A percentile compares a stretch with the other conserved stretches of the same genome.
phyloP scores from a whole-genome alignment of 2,329 filamentous ascomycete species.

The Phaeosphaeriaceae sp. region DNA sequence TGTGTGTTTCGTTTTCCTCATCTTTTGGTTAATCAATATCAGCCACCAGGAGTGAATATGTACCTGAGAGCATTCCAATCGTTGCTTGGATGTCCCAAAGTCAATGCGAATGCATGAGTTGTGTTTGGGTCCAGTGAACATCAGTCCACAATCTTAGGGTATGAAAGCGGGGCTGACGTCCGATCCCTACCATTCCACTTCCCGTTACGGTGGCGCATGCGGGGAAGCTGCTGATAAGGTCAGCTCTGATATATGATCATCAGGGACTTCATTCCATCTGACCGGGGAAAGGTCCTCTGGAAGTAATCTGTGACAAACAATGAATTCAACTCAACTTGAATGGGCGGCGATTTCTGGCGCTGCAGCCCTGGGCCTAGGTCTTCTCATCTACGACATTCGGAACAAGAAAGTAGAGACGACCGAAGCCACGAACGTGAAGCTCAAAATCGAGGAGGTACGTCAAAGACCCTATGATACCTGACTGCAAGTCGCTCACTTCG shows the following conservation, averaged over 20 bases:
- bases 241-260: neutral
- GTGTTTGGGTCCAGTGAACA: no score
- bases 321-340: slow-evolving; percentile 1
- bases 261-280: neutral
- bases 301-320: neutral
- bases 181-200: no score
- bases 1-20: no score
- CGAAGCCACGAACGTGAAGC: slow-evolving; percentile 10
- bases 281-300: neutral
- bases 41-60: no score
- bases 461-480: neutral
- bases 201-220: no score
- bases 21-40: no score
- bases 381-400: slow-evolving; percentile 6
- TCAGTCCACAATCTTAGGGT: no score
- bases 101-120: no score
- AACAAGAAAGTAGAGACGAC: slow-evolving; percentile 4
- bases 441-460: slow-evolving; percentile 14
- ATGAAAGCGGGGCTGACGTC: no score
- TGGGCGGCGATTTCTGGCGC: slow-evolving; percentile 10
- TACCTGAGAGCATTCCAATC: no score
- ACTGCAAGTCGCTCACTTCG: neutral
- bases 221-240: neutral
- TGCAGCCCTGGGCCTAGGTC: slow-evolving; percentile 5
- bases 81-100: no score